Conservation (phyloP, 495 filamentous ascomycete species). For the Aspergillus sparsus region DNA sequence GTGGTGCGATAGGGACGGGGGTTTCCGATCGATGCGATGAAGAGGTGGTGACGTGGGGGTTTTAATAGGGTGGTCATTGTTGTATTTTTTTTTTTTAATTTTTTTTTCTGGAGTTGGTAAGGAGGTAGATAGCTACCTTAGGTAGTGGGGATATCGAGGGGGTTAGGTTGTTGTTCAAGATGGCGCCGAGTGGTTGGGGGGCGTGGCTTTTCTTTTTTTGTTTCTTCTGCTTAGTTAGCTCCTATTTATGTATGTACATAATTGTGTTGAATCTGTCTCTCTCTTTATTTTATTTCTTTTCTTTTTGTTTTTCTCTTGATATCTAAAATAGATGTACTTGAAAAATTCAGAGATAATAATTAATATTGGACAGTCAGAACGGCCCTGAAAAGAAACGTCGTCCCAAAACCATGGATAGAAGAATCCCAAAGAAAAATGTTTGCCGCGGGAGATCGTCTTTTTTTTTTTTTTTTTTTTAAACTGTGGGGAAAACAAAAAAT, state of each 20-base stretch:
- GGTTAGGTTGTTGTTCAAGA: too few relatives aligned
- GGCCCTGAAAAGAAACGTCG: not conserved
- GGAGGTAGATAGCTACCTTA: too few relatives aligned
- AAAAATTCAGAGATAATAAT: not conserved
- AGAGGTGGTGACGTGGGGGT: conserved; percentile 46
- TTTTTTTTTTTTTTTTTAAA: not conserved
- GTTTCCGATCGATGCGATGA: conserved; percentile 76
- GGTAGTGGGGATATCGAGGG: too few relatives aligned
- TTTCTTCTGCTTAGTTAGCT: not conserved
- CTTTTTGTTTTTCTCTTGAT: not conserved
- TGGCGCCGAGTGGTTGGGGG: too few relatives aligned
- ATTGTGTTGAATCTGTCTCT: not conserved
- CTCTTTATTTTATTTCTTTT: not conserved
- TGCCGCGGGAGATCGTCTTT: conserved; percentile 22
- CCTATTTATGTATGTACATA: not conserved
- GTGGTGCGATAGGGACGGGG: conserved; percentile 62
- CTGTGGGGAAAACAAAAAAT: conserved; percentile 14
- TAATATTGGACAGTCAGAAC: not conserved
- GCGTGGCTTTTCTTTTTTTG: not conserved
- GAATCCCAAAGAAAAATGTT: not conserved
- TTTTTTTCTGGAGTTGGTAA: not conserved
- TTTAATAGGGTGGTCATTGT: conserved; percentile 8
- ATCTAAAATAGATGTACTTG: not conserved
- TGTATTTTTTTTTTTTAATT: not conserved
- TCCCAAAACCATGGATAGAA: conserved; percentile 3